Conservation (phyloP, 306 rosid species). For the Clitoria ternatea region DNA sequence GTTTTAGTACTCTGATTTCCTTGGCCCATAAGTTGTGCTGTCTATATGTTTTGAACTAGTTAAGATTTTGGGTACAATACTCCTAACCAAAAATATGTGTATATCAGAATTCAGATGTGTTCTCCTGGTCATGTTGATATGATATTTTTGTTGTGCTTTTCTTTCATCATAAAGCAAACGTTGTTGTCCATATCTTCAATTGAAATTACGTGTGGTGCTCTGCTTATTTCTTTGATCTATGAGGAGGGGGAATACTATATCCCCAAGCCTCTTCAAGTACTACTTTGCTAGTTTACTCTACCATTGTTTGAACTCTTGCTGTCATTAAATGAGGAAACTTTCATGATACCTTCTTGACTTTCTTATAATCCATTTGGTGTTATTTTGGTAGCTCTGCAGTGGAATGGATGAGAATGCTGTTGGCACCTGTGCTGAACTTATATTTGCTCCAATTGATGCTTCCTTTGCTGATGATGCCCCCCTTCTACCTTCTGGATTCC, state of each 20-base stretch:
- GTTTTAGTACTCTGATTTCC: not conserved
- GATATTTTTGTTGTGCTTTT: not conserved
- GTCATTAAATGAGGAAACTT: not conserved
- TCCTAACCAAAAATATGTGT: not conserved
- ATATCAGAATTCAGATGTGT: not conserved
- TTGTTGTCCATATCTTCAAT: not conserved
- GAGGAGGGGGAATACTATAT: not conserved
- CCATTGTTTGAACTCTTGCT: not conserved
- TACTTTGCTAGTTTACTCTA: not conserved
- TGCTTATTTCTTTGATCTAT: not conserved
- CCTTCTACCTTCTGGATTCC: constrained; percentile 95
- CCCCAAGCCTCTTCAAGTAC: not conserved
- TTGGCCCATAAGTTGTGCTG: not conserved
- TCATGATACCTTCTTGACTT: not conserved
- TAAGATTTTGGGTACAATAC: not conserved
- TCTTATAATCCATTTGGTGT: constrained; percentile 23
- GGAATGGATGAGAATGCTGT: constrained; percentile 99
- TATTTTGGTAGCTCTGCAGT: constrained; percentile 75
- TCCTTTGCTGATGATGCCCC: constrained; percentile 99
- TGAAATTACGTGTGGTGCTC: not conserved
- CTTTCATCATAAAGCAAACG: not conserved
- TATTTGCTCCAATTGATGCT: constrained; percentile 97
- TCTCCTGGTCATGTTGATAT: not conserved
- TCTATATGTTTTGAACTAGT: constrained; percentile 1
- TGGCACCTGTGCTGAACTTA: constrained; percentile 96